These are phyloP conservation scores for Monilinia vaccinii-corymbosi DNA, from an alignment of 2,329 filamentous ascomycete genomes.

Conservation along the genomic window DNA sequence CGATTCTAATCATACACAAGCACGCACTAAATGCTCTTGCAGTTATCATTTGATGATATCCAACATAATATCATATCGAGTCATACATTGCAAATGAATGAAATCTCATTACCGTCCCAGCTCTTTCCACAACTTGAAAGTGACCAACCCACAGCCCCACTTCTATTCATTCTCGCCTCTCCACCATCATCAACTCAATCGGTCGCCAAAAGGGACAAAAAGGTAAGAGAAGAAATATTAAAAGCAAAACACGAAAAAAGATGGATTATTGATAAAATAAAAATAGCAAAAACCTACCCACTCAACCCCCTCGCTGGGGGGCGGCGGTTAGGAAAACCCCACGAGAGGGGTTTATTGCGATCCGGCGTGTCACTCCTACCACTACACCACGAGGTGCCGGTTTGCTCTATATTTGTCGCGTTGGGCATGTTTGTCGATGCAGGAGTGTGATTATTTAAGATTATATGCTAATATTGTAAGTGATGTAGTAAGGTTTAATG, in stretches of 20 bases:
- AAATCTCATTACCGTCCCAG: not conserved
- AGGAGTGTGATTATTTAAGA: not conserved
- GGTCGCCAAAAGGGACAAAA: not conserved
- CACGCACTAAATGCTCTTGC: not conserved
- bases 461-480: not conserved
- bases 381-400: not conserved
- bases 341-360: not conserved
- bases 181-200: not conserved
- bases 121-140: not conserved
- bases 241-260: not conserved
- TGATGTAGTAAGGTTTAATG: not conserved
- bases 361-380: not conserved
- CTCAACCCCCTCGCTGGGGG: not conserved
- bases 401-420: not conserved
- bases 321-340: not conserved
- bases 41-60: not conserved
- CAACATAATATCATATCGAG: not conserved
- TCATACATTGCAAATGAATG: not conserved
- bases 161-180: not conserved
- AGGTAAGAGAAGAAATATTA: not conserved
- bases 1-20: not conserved
- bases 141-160: not conserved
- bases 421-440: not conserved
- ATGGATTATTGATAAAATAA: not conserved
- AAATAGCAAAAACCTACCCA: not conserved